These are phyloP conservation scores for Ascochyta rabiei DNA, from an alignment of 2,329 filamentous ascomycete species.

Conservation along the genomic window DNA sequence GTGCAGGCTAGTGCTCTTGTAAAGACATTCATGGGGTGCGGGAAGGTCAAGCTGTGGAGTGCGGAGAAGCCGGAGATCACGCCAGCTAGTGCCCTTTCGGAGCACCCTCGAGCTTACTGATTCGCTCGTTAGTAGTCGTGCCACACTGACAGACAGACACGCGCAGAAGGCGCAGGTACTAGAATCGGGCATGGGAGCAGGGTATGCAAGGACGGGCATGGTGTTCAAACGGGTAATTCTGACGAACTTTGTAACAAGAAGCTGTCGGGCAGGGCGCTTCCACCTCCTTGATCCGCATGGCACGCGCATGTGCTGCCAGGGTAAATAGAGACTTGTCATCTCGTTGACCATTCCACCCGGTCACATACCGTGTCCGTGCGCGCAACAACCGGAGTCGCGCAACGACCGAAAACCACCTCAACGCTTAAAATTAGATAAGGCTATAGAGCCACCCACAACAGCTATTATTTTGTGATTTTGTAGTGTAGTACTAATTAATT, in stretches of 20 bases:
- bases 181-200: slow-evolving; percentile 17
- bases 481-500: too few relatives aligned
- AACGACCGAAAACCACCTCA: too few relatives aligned
- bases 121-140: slow-evolving; percentile 3
- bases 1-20: slow-evolving; percentile 15
- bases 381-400: too few relatives aligned
- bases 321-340: background rate
- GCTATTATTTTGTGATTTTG: too few relatives aligned
- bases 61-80: slow-evolving; percentile 15
- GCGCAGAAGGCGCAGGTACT: slow-evolving; percentile 17
- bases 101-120: background rate
- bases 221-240: slow-evolving; percentile 13
- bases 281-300: background rate
- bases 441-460: too few relatives aligned
- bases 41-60: slow-evolving; percentile 16
- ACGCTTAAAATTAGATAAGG: too few relatives aligned
- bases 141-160: slow-evolving; percentile 9
- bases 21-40: slow-evolving; percentile 11
- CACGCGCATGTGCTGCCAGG: background rate
- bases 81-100: slow-evolving; percentile 8
- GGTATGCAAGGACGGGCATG: slow-evolving; percentile 15
- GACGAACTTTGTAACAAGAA: slow-evolving; percentile 12
- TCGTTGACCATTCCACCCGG: too few relatives aligned
- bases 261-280: slow-evolving; percentile 5
- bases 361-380: too few relatives aligned